phyloP scores from a whole-genome alignment of 2,329 filamentous ascomycete species.

The Trichoderma sp. region DNA sequence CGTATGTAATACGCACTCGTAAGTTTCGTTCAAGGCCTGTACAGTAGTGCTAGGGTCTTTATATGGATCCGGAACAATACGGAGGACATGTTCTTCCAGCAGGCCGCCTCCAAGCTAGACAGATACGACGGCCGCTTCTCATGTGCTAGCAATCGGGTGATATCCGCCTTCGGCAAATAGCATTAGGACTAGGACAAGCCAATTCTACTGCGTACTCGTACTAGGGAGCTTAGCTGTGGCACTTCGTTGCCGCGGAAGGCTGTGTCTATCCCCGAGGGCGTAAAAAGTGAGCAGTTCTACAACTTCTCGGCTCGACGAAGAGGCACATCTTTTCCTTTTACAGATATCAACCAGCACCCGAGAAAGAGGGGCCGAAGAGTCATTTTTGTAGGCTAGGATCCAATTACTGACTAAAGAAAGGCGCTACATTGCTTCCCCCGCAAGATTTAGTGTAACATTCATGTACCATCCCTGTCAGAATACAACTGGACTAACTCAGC shows the following conservation, averaged over 20 bases:
- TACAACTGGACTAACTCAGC: neutral
- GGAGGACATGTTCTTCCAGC: neutral
- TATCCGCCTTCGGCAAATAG: neutral
- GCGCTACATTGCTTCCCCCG: neutral
- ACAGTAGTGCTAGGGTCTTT: neutral
- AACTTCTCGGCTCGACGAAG: neutral
- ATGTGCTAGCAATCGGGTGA: neutral
- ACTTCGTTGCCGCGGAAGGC: neutral
- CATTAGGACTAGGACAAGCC: neutral
- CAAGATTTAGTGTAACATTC: neutral
- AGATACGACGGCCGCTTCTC: neutral
- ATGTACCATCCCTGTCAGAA: neutral
- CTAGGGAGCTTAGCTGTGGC: neutral
- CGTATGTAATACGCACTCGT: neutral
- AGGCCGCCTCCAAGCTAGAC: neutral
- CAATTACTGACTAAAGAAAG: neutral
- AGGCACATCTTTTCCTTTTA: neutral
- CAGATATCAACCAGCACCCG: neutral
- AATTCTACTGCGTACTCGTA: neutral
- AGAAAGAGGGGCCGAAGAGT: neutral
- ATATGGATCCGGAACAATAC: neutral
- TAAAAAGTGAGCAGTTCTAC: neutral
- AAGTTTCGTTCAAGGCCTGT: neutral
- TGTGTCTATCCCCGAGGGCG: neutral
- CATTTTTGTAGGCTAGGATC: neutral